Evolutionary conservation across 139 green algal genomes (phyloP).

Genomic region (Asterochloris sp.): DNA sequence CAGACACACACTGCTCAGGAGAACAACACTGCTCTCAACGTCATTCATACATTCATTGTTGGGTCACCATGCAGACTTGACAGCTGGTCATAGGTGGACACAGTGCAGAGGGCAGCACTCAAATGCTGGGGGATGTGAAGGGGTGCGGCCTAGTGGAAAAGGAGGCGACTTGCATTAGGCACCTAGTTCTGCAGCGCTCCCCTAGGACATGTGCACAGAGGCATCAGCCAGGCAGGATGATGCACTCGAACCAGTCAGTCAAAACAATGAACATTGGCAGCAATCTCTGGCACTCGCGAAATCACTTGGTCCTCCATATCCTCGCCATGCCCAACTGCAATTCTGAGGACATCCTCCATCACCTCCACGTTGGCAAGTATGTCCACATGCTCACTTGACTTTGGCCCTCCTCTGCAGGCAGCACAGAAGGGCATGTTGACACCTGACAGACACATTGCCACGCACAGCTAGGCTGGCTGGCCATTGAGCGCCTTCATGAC

Average conservation of each 20-base stretch:
- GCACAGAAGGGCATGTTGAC: neutral
- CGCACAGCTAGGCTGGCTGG: neutral
- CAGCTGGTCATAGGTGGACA: no score
- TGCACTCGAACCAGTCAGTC: neutral
- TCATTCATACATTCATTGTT: no score
- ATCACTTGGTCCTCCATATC: neutral
- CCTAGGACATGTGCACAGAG: no score
- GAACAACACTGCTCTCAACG: no score
- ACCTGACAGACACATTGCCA: neutral
- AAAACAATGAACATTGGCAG: conserved; percentile 1
- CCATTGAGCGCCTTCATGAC: neutral
- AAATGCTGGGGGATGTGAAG: no score
- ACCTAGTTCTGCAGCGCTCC: no score
- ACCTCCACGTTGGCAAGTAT: conserved; percentile 64
- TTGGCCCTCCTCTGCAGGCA: conserved; percentile 48
- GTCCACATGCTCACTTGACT: conserved; percentile 55
- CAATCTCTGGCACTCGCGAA: conserved; percentile 1
- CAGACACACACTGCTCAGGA: no score
- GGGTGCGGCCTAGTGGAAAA: no score
- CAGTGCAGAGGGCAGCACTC: no score
- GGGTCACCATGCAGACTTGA: no score
- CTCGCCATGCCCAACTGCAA: conserved; percentile 42
- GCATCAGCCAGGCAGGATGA: no score
- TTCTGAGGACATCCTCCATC: conserved; percentile 51
- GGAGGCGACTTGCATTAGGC: no score